Conservation (phyloP, 2,329 filamentous ascomycete genomes). For the Mariannaea sp. region DNA sequence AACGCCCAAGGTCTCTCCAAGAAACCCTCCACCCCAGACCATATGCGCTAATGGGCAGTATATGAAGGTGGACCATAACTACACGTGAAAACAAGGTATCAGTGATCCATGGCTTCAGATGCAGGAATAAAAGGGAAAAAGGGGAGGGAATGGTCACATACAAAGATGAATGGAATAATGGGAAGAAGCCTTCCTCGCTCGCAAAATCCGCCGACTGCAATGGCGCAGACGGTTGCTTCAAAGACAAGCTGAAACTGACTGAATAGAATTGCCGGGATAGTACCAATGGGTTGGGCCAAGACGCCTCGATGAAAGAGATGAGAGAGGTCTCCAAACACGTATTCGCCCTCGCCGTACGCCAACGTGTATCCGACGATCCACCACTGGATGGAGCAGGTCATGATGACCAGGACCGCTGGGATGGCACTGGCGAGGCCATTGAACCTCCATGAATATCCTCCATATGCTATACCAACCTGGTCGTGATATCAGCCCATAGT, state of each 20-base stretch:
- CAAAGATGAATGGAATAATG: conserved; percentile 24
- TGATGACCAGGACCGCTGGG: conserved; percentile 23
- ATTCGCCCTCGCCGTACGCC: conserved; percentile 25
- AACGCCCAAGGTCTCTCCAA: conserved; percentile 20
- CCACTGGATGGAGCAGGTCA: conserved; percentile 26
- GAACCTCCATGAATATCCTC: conserved; percentile 23
- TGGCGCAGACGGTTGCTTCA: conserved; percentile 25
- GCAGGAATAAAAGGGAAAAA: not conserved
- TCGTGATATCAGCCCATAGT: conserved; percentile 2
- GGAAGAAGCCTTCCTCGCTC: conserved; percentile 24
- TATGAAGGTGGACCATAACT: conserved; percentile 25
- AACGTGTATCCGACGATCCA: conserved; percentile 25
- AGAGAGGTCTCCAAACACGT: conserved; percentile 14
- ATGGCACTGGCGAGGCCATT: conserved; percentile 24
- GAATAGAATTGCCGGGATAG: conserved; percentile 24
- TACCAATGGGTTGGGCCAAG: conserved; percentile 21
- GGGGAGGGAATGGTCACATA: not conserved
- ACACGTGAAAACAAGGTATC: not conserved
- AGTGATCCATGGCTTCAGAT: no score
- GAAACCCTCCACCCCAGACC: conserved; percentile 27
- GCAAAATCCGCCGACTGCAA: conserved; percentile 22
- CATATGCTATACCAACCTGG: conserved; percentile 25
- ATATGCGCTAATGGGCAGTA: conserved; percentile 28
- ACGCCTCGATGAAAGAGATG: conserved; percentile 25
- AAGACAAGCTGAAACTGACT: conserved; percentile 29